These are phyloP conservation scores for Ceratobasidium sp. DNA, from an alignment of 1,284 basidiomycete species.

Conservation along the genomic window DNA sequence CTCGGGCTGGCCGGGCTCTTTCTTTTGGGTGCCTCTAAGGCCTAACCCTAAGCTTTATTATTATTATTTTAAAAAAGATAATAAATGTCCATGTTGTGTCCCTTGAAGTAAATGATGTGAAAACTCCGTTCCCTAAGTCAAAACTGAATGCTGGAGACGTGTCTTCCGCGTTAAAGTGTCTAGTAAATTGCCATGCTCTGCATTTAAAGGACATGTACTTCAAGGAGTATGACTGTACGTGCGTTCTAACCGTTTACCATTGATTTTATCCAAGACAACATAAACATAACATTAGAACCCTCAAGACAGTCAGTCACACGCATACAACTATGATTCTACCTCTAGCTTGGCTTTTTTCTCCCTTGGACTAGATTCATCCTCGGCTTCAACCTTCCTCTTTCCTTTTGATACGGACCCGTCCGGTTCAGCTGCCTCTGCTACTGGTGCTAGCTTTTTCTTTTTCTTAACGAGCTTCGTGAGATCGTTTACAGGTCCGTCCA, in stretches of 20 bases:
- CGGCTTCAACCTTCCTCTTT: constrained; percentile 74
- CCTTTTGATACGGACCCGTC: constrained; percentile 46
- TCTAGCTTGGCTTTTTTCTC: constrained; percentile 75
- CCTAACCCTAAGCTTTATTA: constrained; percentile 26
- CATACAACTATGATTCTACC: constrained; percentile 42
- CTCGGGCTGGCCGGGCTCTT: constrained; percentile 36
- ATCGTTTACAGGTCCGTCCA: constrained; percentile 67
- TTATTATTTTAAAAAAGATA: too few species aligned
- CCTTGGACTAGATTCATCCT: constrained; percentile 52
- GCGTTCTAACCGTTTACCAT: too few species aligned
- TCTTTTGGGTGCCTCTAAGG: background rate
- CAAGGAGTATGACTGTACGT: too few species aligned
- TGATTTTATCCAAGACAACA: background rate
- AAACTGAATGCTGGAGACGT: too few species aligned
- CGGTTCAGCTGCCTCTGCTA: constrained; percentile 49
- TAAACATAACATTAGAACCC: background rate
- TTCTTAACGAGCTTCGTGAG: constrained; percentile 82
- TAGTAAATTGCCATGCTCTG: too few species aligned
- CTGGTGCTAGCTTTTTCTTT: constrained; percentile 70
- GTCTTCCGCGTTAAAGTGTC: too few species aligned
- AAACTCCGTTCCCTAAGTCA: too few species aligned
- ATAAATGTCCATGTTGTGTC: too few species aligned
- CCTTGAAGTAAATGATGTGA: too few species aligned
- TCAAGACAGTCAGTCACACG: background rate
- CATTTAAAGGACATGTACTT: too few species aligned